phyloP scores from a whole-genome alignment of 1,139 yeast species.

The Suhomyces bribrorum region DNA sequence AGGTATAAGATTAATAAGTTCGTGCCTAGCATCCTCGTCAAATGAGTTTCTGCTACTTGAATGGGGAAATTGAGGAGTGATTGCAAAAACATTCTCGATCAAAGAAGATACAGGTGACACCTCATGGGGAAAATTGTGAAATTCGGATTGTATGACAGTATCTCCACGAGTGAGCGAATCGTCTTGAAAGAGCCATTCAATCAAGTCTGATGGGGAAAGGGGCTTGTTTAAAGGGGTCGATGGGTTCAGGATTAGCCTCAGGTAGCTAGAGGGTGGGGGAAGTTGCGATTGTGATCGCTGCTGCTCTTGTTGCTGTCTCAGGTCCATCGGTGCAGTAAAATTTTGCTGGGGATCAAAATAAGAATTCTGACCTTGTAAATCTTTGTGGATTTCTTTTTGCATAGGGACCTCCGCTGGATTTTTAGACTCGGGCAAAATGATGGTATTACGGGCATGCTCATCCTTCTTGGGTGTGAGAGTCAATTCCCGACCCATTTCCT shows the following conservation, averaged over 20 bases:
- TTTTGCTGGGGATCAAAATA: background rate
- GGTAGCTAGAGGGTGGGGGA: slow-evolving; percentile 1
- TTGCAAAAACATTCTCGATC: slow-evolving; percentile 34
- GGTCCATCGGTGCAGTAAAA: background rate
- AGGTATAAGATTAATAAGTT: slow-evolving; percentile 34
- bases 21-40: slow-evolving; percentile 29
- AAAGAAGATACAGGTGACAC: slow-evolving; percentile 27
- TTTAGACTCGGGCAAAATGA: background rate
- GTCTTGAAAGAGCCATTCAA: slow-evolving; percentile 34
- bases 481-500: background rate
- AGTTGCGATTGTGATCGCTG: background rate
- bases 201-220: slow-evolving; percentile 31
- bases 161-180: slow-evolving; percentile 15
- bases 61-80: slow-evolving; percentile 32
- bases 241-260: slow-evolving; percentile 1
- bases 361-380: background rate
- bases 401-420: background rate
- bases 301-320: background rate
- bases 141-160: slow-evolving; percentile 14
- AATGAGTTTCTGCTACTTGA: slow-evolving; percentile 26
- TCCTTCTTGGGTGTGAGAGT: background rate
- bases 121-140: slow-evolving; percentile 20
- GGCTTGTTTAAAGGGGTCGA: slow-evolving; percentile 10
- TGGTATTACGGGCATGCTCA: background rate
- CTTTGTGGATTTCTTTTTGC: background rate